Evolutionary conservation across 768 basidiomycete species (phyloP), one percentile per base, ranked within the genome.

Genomic region (Boletales sp.): DNA sequence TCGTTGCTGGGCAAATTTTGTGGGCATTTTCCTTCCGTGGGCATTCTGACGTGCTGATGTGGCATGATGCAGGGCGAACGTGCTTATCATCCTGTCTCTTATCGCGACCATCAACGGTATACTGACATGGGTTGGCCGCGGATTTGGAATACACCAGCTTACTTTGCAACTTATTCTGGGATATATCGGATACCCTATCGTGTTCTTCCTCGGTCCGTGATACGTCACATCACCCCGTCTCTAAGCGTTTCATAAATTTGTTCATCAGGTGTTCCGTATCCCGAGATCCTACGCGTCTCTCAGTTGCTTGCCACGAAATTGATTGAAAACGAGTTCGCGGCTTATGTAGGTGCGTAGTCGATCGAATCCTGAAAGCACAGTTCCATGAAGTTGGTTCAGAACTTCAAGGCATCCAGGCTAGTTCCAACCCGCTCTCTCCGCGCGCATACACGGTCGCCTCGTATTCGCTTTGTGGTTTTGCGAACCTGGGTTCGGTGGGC

Each of bases 381-480:
- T 6, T 33, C 41, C 49, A 32, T 32, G n/a, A 28, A 31, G 12
- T 46, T 37, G 12, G 30, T 51, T 43, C 69, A 45, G 75, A 76
- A 31, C 62, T 70, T 36, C 56, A 64, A 56, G 69, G 69, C 8
- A 74, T 90, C 46, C 74, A 83, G 53, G 68, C 70, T 8, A 62
- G 67, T 51, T 65, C 70, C 19, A 69, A 75, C 44, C 80, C 87
- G 4, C 78, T 93, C 44, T 83, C 83, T 18, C 74, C 69, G 30
- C 89, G 87, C 49, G 88, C 83, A 18, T 92, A 76, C 70, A 87
- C 85, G 46, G 93, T 94, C 57, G 83, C 87, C 13, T 83, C 86
- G 32, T 95, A 94, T 65, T 85, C 87, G 14, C 82, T 94, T 14
- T 94, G 91, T 67, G 94, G 94, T 10, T 95, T 95, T 62, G 90